Base-by-base conservation (phyloP, 805 yeast species). In the Kodamaea lidongshanica region DNA sequence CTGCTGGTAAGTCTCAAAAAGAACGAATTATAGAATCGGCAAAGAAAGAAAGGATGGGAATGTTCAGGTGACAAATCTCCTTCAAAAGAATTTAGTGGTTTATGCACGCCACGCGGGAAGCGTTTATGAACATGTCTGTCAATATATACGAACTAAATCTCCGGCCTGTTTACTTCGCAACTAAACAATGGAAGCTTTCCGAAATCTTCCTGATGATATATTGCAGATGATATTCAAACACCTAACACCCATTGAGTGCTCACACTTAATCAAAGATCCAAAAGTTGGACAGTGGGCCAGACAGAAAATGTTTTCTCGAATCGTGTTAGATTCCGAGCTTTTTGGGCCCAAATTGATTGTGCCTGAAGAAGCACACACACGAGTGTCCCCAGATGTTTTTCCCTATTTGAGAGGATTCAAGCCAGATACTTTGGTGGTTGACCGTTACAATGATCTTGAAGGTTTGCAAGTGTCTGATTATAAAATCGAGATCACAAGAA, bases 301-400 rank as follows among this genome's bases (percentile, higher is more conserved):
- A 15, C 27, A 25, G 15, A 12, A 20, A 11, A 25, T 25, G 27
- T 25, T 14, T 15, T 19, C 16, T 8, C 27, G 27, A 16, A 25
- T 25, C 12, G 12, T 25, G 11, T 14, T 25, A 7, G 27, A 25
- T n/a, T 20, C 18, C 20, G 14, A 20, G 5, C 16, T 25, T 19
- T 16, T 16, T n/a, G 27, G 27, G 5, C 27, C 27, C 17, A 13
- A 25, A 9, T 25, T 19, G 27, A 25, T 25, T n/a, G 18, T 15
- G 5, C 27, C 27, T 7, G 27, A 20, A 13, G 11, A 16, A 5
- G 8, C 16, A 11, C 20, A 19, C 17, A 25, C 27, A 2, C 20
- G 18, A 10, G 11, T 25, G 19, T 25, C 27, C 6, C 27, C 27
- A 8, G 16, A 8, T 12, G 16, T 25, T 7, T 25, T 25, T 14